A percentile compares a stretch with the other conserved stretches of the same genome.
Evolutionary conservation across 2,329 filamentous ascomycete species (phyloP).

Genomic region (Septoria petroselini): DNA sequence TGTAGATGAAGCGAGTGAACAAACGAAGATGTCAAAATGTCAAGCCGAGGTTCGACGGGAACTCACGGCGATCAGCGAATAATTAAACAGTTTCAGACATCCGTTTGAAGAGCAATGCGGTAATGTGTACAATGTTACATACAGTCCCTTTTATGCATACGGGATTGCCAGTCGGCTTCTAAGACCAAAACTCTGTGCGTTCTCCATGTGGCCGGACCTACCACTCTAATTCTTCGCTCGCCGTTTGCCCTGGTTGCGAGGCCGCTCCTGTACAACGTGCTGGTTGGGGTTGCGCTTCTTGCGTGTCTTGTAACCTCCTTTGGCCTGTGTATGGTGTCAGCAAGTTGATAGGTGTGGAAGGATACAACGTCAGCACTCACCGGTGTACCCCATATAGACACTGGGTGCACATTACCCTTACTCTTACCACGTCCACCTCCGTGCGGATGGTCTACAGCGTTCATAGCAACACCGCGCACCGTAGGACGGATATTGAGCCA

Average conservation of each 20-base stretch:
- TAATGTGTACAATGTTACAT: background rate
- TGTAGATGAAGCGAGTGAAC: background rate
- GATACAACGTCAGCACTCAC: constrained; percentile 58
- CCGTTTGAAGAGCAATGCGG: background rate
- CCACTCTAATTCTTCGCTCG: constrained; percentile 44
- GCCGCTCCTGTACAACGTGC: constrained; percentile 78
- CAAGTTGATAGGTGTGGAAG: constrained; percentile 5
- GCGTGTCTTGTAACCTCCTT: constrained; percentile 88
- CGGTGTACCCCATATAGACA: constrained; percentile 93
- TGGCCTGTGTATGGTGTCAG: constrained; percentile 51
- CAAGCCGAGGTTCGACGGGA: constrained; percentile 2
- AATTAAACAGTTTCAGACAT: too few species aligned
- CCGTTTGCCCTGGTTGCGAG: constrained; percentile 88
- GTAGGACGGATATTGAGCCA: constrained; percentile 95
- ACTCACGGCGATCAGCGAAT: too few species aligned
- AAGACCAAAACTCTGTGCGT: too few species aligned
- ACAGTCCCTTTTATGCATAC: too few species aligned
- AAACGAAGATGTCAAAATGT: constrained; percentile 5
- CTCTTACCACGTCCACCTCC: constrained; percentile 99
- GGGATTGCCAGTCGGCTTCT: too few species aligned
- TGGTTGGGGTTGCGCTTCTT: constrained; percentile 86
- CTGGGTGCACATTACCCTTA: constrained; percentile 94
- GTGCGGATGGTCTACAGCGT: constrained; percentile 96
- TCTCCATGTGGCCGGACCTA: too few species aligned
- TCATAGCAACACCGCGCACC: constrained; percentile 97